Evolutionary conservation across 371 early-diverging fungal genomes (phyloP).

Genomic region (Smittium culicis): DNA sequence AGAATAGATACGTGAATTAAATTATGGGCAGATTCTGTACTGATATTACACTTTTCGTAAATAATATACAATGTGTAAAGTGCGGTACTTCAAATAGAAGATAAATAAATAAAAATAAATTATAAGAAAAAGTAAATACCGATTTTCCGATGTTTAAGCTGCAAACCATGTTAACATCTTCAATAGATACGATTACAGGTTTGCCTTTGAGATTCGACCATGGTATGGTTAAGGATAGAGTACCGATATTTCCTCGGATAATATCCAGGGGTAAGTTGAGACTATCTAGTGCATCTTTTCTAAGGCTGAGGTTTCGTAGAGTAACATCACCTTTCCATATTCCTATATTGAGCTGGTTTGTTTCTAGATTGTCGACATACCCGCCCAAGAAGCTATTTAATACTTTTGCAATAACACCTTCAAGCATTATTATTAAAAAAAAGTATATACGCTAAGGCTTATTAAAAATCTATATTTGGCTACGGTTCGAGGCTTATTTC

Average conservation of each 20-base stretch:
- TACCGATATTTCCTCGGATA: slow-evolving; percentile 81
- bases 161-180: slow-evolving; percentile 78
- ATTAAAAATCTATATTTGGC: too few species aligned
- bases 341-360: slow-evolving; percentile 86
- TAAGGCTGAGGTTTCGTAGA: slow-evolving; percentile 73
- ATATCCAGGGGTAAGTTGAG: slow-evolving; percentile 89
- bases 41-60: too few species aligned
- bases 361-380: slow-evolving; percentile 89
- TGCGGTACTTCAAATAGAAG: slow-evolving; percentile 12
- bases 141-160: slow-evolving; percentile 63
- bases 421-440: slow-evolving; percentile 70
- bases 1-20: too few species aligned
- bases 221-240: slow-evolving; percentile 80
- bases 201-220: slow-evolving; percentile 92
- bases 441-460: too few species aligned
- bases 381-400: slow-evolving; percentile 87
- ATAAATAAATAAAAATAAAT: not conserved
- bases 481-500: too few species aligned
- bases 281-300: slow-evolving; percentile 82
- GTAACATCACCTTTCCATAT: slow-evolving; percentile 97
- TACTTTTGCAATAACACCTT: slow-evolving; percentile 72
- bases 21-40: too few species aligned
- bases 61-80: too few species aligned
- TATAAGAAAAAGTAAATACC: slow-evolving; percentile 26
- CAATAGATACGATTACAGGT: slow-evolving; percentile 76